These are phyloP conservation scores for Tympanopsis confertula DNA, from an alignment of 2,329 filamentous ascomycete genomes.

Conservation along the genomic window DNA sequence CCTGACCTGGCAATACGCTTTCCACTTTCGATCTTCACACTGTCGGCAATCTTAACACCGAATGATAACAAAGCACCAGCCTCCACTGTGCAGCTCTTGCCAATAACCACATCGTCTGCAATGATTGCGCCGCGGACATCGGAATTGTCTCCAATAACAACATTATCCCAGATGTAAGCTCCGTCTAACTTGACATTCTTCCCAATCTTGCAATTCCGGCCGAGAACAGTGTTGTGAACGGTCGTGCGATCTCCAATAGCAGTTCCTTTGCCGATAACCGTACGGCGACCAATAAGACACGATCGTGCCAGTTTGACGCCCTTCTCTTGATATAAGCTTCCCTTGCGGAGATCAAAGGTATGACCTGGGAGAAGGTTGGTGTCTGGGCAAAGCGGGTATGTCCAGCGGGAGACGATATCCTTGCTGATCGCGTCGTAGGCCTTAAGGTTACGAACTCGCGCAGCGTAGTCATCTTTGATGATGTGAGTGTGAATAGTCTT, in stretches of 20 bases:
- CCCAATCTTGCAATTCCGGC: constrained; percentile 75
- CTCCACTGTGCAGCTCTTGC: constrained; percentile 57
- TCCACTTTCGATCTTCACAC: constrained; percentile 28
- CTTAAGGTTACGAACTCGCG: constrained; percentile 72
- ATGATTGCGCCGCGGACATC: constrained; percentile 64
- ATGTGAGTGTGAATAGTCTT: constrained; percentile 94
- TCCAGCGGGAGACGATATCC: constrained; percentile 78
- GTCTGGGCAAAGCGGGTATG: constrained; percentile 80
- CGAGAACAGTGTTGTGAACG: constrained; percentile 69
- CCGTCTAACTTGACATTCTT: constrained; percentile 68
- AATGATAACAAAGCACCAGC: constrained; percentile 71
- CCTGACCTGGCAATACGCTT: constrained; percentile 21
- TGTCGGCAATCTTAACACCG: constrained; percentile 60
- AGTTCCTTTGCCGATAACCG: constrained; percentile 67
- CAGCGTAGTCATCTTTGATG: constrained; percentile 71
- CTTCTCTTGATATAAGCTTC: constrained; percentile 67
- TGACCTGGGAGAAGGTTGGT: constrained; percentile 73
- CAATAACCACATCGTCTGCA: constrained; percentile 60
- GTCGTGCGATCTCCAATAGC: constrained; percentile 61
- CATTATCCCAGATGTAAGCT: constrained; percentile 81
- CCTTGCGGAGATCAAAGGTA: constrained; percentile 59
- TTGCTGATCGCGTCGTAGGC: constrained; percentile 82
- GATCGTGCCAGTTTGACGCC: constrained; percentile 58
- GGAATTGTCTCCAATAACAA: constrained; percentile 63
- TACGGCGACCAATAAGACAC: constrained; percentile 58